Percentiles rank a stretch among this genome's conserved stretches.
phyloP scores from a whole-genome alignment of 2,329 filamentous ascomycete genomes.

The Phaeomoniella chlamydospora region DNA sequence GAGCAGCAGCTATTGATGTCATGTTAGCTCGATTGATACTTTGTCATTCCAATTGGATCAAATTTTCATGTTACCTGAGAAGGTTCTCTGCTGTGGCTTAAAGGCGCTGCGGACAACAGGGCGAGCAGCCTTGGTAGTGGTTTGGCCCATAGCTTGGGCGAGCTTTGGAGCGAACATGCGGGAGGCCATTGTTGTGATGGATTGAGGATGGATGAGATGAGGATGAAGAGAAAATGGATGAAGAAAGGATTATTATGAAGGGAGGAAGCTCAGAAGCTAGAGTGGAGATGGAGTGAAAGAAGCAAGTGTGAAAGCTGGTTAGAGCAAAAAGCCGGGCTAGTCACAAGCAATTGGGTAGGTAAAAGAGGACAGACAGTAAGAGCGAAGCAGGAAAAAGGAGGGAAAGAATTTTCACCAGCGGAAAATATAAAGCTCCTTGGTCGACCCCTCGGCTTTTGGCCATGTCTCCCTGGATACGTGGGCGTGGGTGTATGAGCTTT shows the following conservation, averaged over 20 bases:
- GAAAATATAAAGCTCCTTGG: neutral
- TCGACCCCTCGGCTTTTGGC: too few relatives aligned
- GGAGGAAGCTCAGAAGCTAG: neutral
- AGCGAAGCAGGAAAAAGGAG: neutral
- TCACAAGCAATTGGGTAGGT: too few relatives aligned
- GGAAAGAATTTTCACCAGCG: neutral
- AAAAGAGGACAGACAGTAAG: too few relatives aligned
- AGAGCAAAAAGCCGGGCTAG: too few relatives aligned
- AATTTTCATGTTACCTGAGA: neutral
- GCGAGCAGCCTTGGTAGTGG: neutral
- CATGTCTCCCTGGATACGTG: too few relatives aligned
- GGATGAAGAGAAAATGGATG: neutral
- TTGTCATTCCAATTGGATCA: neutral
- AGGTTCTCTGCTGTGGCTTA: neutral
- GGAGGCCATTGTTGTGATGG: neutral
- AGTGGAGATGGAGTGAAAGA: neutral
- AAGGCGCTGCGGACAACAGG: neutral
- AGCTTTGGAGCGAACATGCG: neutral
- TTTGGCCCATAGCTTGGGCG: neutral
- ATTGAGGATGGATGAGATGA: neutral
- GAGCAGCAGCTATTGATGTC: neutral
- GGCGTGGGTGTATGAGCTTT: too few relatives aligned
- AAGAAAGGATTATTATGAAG: neutral
- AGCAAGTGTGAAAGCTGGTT: too few relatives aligned
- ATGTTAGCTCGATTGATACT: too few relatives aligned